Evolutionary conservation across 106 monocot genomes (phyloP), one percentile per base, ranked within the genome.

Genomic region (Dendrobium officinale): DNA sequence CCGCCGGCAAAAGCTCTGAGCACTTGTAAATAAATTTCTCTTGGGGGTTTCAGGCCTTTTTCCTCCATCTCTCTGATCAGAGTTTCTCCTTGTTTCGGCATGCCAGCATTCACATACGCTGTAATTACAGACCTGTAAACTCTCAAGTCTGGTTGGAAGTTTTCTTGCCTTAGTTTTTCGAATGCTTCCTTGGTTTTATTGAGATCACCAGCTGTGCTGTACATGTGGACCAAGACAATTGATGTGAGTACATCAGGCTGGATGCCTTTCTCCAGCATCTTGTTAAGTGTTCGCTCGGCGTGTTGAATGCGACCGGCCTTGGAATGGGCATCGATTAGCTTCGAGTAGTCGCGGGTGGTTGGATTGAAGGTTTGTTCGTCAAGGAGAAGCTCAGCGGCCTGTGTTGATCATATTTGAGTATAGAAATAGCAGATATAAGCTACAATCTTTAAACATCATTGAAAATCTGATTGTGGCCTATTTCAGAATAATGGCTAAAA

Each of bases 311-410:
- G 75, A 44, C 82, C 81, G 20, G 77, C 78, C 70, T 91, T 88
- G 3, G 86, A 81, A 78, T 94, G 81, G 20, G 77, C 79, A 66
- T 92, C 94, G 16, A 98, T 91, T 66, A 98, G 72, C 42, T 76
- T 88, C 20, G 92, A 87, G 79, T 92, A 95, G 83, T 98, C 97
- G 44, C 94, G 88, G 37, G 91, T 92, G 73, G 75, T 86, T 81
- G 94, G 7, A 18, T 87, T 75, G 76, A 91, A 98, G 15, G 94
- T 91, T 81, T 90, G 84, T 73, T 91, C 92, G 42, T 75, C 42
- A 40, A 98, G 77, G 70, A 95, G 77, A 16, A 84, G 84, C 81
- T 98, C 97, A 19, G 86, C 85, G 77, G 87, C 87, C 97, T 98
- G 81, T 77, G 20, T 48, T 75, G 58, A 58, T 58, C 20, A 18